Percentiles rank a stretch among this genome's conserved stretches.
These are phyloP conservation scores for Colletotrichum spaethianum DNA, from an alignment of 2,329 filamentous ascomycete species.

Conservation along the genomic window DNA sequence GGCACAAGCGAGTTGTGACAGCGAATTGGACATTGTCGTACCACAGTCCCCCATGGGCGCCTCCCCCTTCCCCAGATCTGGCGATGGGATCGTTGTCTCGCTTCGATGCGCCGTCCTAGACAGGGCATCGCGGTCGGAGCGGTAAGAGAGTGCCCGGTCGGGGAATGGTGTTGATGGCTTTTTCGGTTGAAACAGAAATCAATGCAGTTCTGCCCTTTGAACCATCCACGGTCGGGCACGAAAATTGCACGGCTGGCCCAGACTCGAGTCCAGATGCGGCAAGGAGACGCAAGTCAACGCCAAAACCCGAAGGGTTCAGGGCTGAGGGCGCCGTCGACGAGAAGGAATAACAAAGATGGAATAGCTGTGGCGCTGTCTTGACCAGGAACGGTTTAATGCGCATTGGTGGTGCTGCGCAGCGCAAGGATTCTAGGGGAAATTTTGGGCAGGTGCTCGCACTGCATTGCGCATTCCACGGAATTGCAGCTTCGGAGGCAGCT, in stretches of 20 bases:
- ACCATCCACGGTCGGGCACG: neutral
- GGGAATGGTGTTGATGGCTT: conserved; percentile 7
- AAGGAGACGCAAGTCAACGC: conserved; percentile 13
- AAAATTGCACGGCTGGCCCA: conserved; percentile 13
- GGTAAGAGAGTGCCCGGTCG: neutral
- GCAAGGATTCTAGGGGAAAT: conserved; percentile 10
- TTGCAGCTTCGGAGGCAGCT: conserved; percentile 36
- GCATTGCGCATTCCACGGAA: conserved; percentile 5
- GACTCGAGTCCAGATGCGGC: conserved; percentile 7
- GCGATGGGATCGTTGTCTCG: conserved; percentile 10
- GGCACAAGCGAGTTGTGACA: conserved; percentile 13
- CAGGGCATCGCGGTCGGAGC: conserved; percentile 16
- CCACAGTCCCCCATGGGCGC: conserved; percentile 2
- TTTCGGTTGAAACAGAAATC: neutral
- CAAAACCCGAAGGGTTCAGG: neutral
- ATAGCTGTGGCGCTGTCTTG: conserved; percentile 15
- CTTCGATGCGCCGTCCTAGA: conserved; percentile 21
- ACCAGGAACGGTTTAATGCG: conserved; percentile 20
- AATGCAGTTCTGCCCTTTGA: neutral
- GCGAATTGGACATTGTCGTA: conserved; percentile 5
- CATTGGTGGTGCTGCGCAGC: conserved; percentile 22
- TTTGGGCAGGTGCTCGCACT: conserved; percentile 3
- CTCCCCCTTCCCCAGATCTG: neutral
- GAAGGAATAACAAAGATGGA: conserved; percentile 1
- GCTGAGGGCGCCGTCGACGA: conserved; percentile 23